Evolutionary conservation across 2,329 filamentous ascomycete genomes (phyloP), one percentile per base, ranked within the genome.

Genomic region (Akanthomyces lecanii): DNA sequence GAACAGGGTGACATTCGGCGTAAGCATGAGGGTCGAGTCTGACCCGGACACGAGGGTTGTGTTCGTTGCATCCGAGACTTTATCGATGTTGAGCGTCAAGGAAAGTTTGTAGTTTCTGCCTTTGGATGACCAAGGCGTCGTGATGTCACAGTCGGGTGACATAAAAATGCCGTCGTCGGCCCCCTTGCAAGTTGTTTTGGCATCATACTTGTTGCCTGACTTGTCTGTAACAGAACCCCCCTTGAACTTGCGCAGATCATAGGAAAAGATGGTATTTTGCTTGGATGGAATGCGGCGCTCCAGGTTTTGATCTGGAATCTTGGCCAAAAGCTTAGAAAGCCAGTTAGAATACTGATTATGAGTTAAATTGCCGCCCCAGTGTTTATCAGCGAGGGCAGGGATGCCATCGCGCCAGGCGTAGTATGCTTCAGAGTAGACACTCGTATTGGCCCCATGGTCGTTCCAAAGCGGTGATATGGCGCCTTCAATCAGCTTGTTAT

Each of bases 101-200:
- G 78, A 75, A 1, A 87, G 75, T 0, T 80, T 84, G 69, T 86
- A 86, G 67, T 85, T 76, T 63, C 82, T 76, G 2, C 84, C 84
- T 68, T 86, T 87, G 40, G 80, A 82, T 0, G 71, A 70, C 10
- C 83, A 69, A 0, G 81, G 81, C 0, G 82, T 84, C 1, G 64
- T 71, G 1, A 84, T 63, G 3, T 71, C 71, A 67, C 82, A 85
- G 0, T 70, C 64, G 0, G 71, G 64, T 4, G 69, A 68, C 23
- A 82, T 66, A 1, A 65, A 47, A 4, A 80, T 63, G 5, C 72
- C 70, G 0, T 68, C 69, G 11, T 72, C 59, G 0, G 51, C 65
- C 1, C 66, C 66, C 30, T 74, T 60, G 66, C 79, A 84, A 64
- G 70, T 72, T 3, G 74, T 77, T 8, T 65, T 66, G 4, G 72